These are phyloP conservation scores for Myxozyma vanderwaltii DNA, from an alignment of 805 yeast species.

Conservation along the genomic window DNA sequence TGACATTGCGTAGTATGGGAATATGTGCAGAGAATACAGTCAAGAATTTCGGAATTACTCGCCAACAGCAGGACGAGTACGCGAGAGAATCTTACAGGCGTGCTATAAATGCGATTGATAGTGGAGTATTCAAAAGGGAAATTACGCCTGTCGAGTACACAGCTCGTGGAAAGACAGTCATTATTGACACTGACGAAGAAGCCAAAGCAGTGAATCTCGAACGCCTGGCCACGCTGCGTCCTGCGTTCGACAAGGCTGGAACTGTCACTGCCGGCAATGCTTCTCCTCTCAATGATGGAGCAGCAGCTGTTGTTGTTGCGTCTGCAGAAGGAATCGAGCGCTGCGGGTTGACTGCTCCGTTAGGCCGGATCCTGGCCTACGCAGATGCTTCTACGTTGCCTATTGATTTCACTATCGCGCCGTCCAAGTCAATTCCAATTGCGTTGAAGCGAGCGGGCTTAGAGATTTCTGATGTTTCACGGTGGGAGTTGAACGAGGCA, in stretches of 20 bases:
- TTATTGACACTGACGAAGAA: slow-evolving; percentile 77
- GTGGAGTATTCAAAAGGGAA: slow-evolving; percentile 75
- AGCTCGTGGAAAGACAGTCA: slow-evolving; percentile 65
- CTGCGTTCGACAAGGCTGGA: slow-evolving; percentile 90
- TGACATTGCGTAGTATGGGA: slow-evolving; percentile 70
- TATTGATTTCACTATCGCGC: slow-evolving; percentile 90
- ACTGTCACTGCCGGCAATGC: slow-evolving; percentile 97
- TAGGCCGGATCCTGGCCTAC: slow-evolving; percentile 82
- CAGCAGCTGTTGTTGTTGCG: slow-evolving; percentile 84
- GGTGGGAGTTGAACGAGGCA: slow-evolving; percentile 91
- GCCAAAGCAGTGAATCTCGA: slow-evolving; percentile 67
- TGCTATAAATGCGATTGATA: slow-evolving; percentile 69
- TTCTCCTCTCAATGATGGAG: slow-evolving; percentile 92
- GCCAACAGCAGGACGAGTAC: slow-evolving; percentile 83
- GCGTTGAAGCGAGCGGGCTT: slow-evolving; percentile 82
- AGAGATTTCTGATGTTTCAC: slow-evolving; percentile 66
- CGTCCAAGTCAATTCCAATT: slow-evolving; percentile 87
- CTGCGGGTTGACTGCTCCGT: slow-evolving; percentile 59
- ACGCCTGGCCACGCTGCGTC: slow-evolving; percentile 73
- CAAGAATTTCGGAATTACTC: slow-evolving; percentile 65
- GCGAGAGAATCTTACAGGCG: slow-evolving; percentile 80
- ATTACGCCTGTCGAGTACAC: slow-evolving; percentile 81
- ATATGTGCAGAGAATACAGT: slow-evolving; percentile 95
- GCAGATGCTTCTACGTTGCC: slow-evolving; percentile 96
- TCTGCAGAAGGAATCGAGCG: slow-evolving; percentile 52